Evolutionary conservation across 441 rosid genomes (phyloP), one percentile per base, ranked within the genome.

Genomic region (Lepidium campestre): DNA sequence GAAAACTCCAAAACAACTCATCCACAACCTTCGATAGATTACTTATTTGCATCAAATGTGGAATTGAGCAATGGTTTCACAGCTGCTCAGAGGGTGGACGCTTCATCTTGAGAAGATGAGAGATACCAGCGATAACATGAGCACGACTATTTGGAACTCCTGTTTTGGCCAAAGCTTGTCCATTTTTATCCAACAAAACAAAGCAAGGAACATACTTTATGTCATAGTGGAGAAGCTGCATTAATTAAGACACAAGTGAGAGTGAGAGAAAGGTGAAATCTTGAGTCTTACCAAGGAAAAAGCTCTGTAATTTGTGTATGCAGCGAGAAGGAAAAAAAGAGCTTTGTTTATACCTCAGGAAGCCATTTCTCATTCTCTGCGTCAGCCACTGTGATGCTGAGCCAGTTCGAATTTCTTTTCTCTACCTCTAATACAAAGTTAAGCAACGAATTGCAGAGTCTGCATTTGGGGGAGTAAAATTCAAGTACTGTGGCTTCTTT

Each of bases 291-390:
- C 18, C 27, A 60, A 60, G 12, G 48, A 27, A 56, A 39, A 62
- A 52, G 37, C 64, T 46, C 32, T 45, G 46, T 29, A 29, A 34
- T 19, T 40, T 20, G 29, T 7, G 42, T 27, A 45, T 9, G 17
- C 39, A 58, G 22, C 17, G 29, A 62, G 47, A 31, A 37, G 18
- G 47, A 59, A 18, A 59, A 10, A 53, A 3, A 44, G 25, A 45
- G 29, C 18, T 40, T 10, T 2, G 9, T 4, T 4, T 35, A 45
- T 80, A 93, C 97, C 98, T 93, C 98, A 15, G 99, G 99, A 48
- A 93, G 70, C 97, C 99, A 93, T 63, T 81, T 80, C 68, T 89
- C 88, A 37, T 89, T 91, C 86, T 93, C 95, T 1, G 97, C 97
- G 56, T 93, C 97, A n/a, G 96, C 99, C 96, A 89, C 80, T n/a